Percentiles rank a stretch among this genome's conserved stretches.
These are phyloP conservation scores for Xerocomellus amylosporus DNA, from an alignment of 768 basidiomycete genomes.

Conservation along the genomic window DNA sequence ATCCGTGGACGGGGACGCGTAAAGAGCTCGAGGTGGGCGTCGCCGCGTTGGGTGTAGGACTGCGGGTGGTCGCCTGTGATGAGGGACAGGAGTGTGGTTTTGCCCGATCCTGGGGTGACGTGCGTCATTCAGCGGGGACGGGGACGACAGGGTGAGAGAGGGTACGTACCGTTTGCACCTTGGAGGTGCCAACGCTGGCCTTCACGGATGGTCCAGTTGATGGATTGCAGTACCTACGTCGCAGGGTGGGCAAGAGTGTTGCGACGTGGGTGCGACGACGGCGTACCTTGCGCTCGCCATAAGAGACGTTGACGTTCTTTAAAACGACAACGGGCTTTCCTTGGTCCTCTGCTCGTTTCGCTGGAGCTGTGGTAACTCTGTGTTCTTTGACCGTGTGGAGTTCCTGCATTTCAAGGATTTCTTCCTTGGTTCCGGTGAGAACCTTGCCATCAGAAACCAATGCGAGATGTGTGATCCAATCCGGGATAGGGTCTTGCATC, in stretches of 20 bases:
- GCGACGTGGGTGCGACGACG: neutral
- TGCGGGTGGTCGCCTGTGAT: constrained; percentile 95
- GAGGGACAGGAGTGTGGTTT: constrained; percentile 88
- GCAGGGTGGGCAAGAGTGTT: neutral
- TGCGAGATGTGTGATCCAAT: constrained; percentile 70
- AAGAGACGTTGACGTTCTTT: constrained; percentile 65
- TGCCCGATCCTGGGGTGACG: constrained; percentile 69
- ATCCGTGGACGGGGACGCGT: constrained; percentile 57
- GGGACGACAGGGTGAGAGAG: neutral
- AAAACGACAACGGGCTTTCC: constrained; percentile 56
- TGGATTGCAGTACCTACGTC: constrained; percentile 64
- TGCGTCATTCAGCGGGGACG: neutral
- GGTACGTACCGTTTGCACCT: constrained; percentile 72
- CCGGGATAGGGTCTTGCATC: constrained; percentile 67
- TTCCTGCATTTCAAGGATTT: constrained; percentile 37
- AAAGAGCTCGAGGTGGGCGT: constrained; percentile 54
- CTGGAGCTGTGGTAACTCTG: neutral
- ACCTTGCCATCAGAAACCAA: constrained; percentile 49
- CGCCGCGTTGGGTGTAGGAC: constrained; percentile 69
- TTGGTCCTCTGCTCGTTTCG: constrained; percentile 1
- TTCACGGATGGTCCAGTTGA: constrained; percentile 78
- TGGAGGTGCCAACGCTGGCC: constrained; percentile 90
- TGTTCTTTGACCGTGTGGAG: constrained; percentile 4
- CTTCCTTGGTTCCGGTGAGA: constrained; percentile 47
- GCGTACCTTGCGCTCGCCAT: constrained; percentile 59